Percentiles rank a stretch among this genome's conserved stretches.
These are phyloP conservation scores for Aspergillus spinulosporus DNA, from an alignment of 2,329 filamentous ascomycete genomes.

Conservation along the genomic window DNA sequence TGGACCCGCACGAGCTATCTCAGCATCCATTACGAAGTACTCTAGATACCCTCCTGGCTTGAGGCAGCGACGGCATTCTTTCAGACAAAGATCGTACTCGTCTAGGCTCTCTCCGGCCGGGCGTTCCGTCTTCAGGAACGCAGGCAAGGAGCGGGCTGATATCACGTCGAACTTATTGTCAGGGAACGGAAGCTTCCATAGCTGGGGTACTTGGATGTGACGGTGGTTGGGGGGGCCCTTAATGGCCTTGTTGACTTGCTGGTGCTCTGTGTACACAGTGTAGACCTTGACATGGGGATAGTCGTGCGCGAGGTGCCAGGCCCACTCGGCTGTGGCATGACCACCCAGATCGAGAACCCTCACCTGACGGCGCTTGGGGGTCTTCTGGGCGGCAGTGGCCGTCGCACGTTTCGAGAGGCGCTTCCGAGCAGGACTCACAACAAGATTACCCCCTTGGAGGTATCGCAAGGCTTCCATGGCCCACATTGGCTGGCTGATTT, in stretches of 20 bases:
- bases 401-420: slow-evolving; percentile 33
- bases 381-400: slow-evolving; percentile 25
- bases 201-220: slow-evolving; percentile 71
- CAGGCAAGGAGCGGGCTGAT: slow-evolving; percentile 82
- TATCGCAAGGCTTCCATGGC: slow-evolving; percentile 62
- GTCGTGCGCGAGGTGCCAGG: slow-evolving; percentile 85
- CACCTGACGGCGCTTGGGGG: slow-evolving; percentile 48
- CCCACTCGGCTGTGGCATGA: slow-evolving; percentile 86
- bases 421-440: slow-evolving; percentile 55
- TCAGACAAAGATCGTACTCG: slow-evolving; percentile 83
- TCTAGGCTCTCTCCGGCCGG: slow-evolving; percentile 69
- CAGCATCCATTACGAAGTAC: slow-evolving; percentile 84
- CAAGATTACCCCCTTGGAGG: slow-evolving; percentile 61
- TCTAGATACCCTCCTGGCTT: slow-evolving; percentile 93
- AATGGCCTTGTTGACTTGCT: slow-evolving; percentile 71
- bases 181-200: slow-evolving; percentile 81
- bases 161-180: slow-evolving; percentile 87
- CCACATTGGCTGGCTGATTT: slow-evolving; percentile 64
- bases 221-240: slow-evolving; percentile 86
- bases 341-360: slow-evolving; percentile 85
- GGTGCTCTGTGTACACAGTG: slow-evolving; percentile 77
- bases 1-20: slow-evolving; percentile 81
- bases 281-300: slow-evolving; percentile 84
- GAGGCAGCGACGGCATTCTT: slow-evolving; percentile 84
- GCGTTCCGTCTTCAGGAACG: slow-evolving; percentile 69